phyloP scores from a whole-genome alignment of 78 protist genomes.

The Creolimax fragrantissima region DNA sequence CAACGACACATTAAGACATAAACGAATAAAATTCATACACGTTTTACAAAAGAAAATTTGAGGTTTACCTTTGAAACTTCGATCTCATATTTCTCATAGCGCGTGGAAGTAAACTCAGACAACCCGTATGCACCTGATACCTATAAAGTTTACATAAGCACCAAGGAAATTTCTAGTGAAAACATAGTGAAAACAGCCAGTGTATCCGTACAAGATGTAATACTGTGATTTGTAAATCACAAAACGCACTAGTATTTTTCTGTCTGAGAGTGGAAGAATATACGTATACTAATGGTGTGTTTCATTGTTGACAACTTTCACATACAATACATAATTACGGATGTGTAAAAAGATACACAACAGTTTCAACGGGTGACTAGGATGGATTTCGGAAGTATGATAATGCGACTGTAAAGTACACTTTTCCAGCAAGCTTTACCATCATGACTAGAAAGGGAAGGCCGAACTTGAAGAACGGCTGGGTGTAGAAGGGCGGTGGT shows the following conservation, averaged over 20 bases:
- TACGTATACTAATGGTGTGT: neutral
- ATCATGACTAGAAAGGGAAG: neutral
- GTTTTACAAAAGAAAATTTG: too few species aligned
- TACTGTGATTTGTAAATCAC: neutral
- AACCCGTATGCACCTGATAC: neutral
- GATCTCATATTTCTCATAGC: slow-evolving; percentile 2
- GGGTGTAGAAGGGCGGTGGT: too few species aligned
- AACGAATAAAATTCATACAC: too few species aligned
- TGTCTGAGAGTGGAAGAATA: neutral
- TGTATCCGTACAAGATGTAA: neutral
- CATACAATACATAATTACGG: too few species aligned
- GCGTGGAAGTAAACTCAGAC: neutral
- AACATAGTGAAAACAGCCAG: neutral
- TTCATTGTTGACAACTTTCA: too few species aligned
- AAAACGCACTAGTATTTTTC: neutral
- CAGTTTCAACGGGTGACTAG: too few species aligned
- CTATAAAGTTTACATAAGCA: too few species aligned
- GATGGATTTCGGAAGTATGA: too few species aligned
- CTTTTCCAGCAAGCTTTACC: neutral
- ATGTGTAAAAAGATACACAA: too few species aligned
- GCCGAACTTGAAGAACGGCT: neutral
- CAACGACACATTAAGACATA: too few species aligned
- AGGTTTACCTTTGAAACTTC: neutral
- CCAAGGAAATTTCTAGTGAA: neutral
- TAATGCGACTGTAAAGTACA: too few species aligned